Evolutionary conservation across 306 rosid genomes (phyloP).

Genomic region (Rosa rugosa): DNA sequence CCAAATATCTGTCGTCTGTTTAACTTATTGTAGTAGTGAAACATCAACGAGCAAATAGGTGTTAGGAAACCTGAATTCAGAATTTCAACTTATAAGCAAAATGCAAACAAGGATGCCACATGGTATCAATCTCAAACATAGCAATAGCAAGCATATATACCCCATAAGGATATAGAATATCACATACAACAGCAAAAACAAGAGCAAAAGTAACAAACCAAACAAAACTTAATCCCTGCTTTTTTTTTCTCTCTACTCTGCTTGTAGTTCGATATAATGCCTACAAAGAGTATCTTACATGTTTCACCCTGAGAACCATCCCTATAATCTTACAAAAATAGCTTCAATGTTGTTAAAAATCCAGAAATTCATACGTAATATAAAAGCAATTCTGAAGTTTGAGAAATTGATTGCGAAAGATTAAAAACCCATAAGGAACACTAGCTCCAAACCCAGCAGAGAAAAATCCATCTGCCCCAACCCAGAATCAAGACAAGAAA

Average conservation of each 20-base stretch:
- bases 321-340: not conserved
- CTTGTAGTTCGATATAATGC: not conserved
- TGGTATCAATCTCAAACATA: not conserved
- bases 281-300: not conserved
- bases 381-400: not conserved
- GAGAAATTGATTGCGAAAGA: not conserved
- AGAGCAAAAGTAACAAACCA: not conserved
- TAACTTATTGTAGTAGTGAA: too few species aligned
- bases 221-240: not conserved
- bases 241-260: not conserved
- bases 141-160: not conserved
- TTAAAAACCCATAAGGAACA: not conserved
- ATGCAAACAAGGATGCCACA: constrained; percentile 6
- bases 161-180: not conserved
- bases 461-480: not conserved
- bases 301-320: not conserved
- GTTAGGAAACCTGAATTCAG: constrained; percentile 66
- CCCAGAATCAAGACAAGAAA: not conserved
- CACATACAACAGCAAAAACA: not conserved
- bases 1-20: too few species aligned
- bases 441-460: not conserved
- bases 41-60: constrained; percentile 87
- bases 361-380: not conserved
- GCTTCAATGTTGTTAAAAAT: not conserved
- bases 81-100: constrained; percentile 13